phyloP scores from a whole-genome alignment of 768 basidiomycete genomes.

The Filobasidium wieringae region DNA sequence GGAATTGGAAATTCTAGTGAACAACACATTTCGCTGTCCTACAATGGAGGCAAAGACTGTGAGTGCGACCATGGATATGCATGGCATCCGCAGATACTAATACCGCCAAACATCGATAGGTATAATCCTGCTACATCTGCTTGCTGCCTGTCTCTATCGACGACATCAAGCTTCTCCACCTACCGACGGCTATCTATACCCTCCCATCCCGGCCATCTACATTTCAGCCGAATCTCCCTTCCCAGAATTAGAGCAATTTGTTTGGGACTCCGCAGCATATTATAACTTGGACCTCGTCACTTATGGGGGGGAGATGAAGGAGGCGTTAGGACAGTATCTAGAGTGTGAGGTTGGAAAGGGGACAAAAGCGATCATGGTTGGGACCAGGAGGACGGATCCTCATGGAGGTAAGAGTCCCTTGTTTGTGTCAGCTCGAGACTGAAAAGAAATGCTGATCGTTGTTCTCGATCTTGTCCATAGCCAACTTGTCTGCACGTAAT shows the following conservation, averaged over 20 bases:
- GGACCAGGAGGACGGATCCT: constrained; percentile 79
- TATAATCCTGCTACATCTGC: constrained; percentile 86
- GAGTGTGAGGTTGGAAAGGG: constrained; percentile 38
- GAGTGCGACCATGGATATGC: constrained; percentile 3
- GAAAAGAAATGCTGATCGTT: background rate
- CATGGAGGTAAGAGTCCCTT: constrained; percentile 67
- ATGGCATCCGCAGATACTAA: background rate
- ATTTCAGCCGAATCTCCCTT: constrained; percentile 87
- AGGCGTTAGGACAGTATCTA: constrained; percentile 64
- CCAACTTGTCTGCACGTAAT: constrained; percentile 56
- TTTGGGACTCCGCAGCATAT: constrained; percentile 48
- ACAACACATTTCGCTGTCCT: constrained; percentile 70
- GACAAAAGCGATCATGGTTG: constrained; percentile 72
- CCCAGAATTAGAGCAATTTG: constrained; percentile 68
- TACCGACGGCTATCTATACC: constrained; percentile 25
- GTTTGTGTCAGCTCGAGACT: background rate
- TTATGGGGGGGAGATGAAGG: constrained; percentile 55
- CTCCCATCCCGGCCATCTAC: constrained; percentile 49
- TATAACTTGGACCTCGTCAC: constrained; percentile 71
- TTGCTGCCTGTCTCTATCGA: constrained; percentile 54
- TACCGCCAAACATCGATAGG: constrained; percentile 44
- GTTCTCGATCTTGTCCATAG: constrained; percentile 41
- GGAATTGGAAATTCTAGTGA: constrained; percentile 41
- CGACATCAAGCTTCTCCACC: constrained; percentile 18
- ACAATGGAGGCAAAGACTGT: constrained; percentile 99